phyloP scores from a whole-genome alignment of 2,329 filamentous ascomycete genomes.

The Epichloe glyceriae region DNA sequence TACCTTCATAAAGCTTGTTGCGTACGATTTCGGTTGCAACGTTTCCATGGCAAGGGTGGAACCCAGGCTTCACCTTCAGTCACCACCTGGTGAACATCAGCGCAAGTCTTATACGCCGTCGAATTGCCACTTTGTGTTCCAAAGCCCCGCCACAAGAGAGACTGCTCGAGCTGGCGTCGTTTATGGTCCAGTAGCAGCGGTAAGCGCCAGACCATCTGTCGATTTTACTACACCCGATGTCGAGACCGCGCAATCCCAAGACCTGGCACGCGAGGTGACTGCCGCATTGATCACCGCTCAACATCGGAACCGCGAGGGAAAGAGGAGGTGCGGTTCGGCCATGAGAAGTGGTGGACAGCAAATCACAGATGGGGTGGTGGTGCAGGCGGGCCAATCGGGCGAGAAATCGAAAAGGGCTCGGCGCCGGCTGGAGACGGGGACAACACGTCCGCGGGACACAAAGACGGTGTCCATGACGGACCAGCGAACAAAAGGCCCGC shows the following conservation, averaged over 20 bases:
- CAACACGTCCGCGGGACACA: constrained; percentile 17
- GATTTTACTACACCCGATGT: constrained; percentile 31
- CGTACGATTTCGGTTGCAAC: constrained; percentile 54
- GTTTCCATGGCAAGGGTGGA: constrained; percentile 43
- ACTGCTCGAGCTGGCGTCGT: constrained; percentile 45
- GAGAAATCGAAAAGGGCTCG: constrained; percentile 40
- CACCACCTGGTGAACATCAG: constrained; percentile 17
- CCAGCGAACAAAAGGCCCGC: constrained; percentile 33
- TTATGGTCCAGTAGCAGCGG: constrained; percentile 48
- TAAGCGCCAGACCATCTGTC: constrained; percentile 44
- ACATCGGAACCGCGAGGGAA: constrained; percentile 45
- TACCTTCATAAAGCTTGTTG: constrained; percentile 49
- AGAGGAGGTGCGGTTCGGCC: constrained; percentile 41
- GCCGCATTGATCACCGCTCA: constrained; percentile 51
- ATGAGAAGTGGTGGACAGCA: constrained; percentile 49
- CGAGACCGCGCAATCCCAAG: constrained; percentile 45
- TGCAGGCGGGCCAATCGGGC: constrained; percentile 47
- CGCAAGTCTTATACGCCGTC: constrained; percentile 45
- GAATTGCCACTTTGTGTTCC: constrained; percentile 46
- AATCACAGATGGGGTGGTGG: constrained; percentile 51
- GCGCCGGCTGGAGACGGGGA: constrained; percentile 34
- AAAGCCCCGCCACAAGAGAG: constrained; percentile 45
- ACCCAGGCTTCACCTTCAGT: constrained; percentile 42
- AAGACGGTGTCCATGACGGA: constrained; percentile 12
- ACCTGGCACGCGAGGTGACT: constrained; percentile 47